phyloP scores from a whole-genome alignment of 225 moss, liverwort and hornwort genomes.

The Polytrichum commune region DNA sequence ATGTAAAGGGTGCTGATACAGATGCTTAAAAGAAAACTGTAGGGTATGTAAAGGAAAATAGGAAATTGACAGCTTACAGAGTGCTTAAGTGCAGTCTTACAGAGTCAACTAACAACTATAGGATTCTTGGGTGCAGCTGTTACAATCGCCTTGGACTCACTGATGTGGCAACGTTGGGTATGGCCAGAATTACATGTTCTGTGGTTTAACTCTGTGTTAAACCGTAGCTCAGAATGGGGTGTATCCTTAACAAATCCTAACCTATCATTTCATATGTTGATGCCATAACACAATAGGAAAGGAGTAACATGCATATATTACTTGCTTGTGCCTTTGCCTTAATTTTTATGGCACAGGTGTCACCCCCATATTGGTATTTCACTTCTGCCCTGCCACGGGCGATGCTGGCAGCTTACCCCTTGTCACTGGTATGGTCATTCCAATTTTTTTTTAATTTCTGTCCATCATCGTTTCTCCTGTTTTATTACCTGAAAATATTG shows the following conservation, averaged over 20 bases:
- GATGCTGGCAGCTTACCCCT: slow-evolving; percentile 82
- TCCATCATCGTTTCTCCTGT: neutral
- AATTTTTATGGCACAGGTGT: slow-evolving; percentile 44
- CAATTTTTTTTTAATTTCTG: neutral
- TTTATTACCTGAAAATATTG: neutral
- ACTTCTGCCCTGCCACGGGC: slow-evolving; percentile 92
- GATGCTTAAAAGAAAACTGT: too few relatives aligned
- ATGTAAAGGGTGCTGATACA: too few relatives aligned
- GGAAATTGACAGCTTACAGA: neutral
- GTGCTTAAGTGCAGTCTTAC: neutral
- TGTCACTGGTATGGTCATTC: slow-evolving; percentile 53
- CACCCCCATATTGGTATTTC: slow-evolving; percentile 89
- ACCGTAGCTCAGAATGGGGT: slow-evolving; percentile 98
- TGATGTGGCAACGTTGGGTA: slow-evolving; percentile 78
- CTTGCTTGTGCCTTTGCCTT: slow-evolving; percentile 25
- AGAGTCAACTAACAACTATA: neutral
- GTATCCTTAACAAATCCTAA: slow-evolving; percentile 54
- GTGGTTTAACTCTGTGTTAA: slow-evolving; percentile 52
- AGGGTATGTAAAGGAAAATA: too few relatives aligned
- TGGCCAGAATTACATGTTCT: slow-evolving; percentile 47
- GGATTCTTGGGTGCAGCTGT: slow-evolving; percentile 51
- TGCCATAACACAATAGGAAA: neutral
- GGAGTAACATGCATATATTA: neutral
- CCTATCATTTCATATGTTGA: neutral
- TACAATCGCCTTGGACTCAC: slow-evolving; percentile 75